These are phyloP conservation scores for Thraustotheca clavata DNA, from an alignment of 352 stramenopile species.

Conservation along the genomic window DNA sequence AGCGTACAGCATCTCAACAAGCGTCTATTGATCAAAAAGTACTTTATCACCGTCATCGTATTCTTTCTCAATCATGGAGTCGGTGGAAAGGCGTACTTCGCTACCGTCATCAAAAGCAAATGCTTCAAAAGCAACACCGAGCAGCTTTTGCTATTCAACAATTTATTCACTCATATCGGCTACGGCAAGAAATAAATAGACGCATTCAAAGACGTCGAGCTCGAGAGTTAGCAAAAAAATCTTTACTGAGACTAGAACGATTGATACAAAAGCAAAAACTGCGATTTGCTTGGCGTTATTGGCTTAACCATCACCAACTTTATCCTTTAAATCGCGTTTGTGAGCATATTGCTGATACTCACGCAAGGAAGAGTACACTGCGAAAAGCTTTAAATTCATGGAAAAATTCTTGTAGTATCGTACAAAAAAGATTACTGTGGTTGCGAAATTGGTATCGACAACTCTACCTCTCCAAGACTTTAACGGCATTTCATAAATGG, in stretches of 20 bases:
- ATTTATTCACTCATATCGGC: background rate
- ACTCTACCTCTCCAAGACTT: too few relatives aligned
- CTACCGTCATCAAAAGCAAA: background rate
- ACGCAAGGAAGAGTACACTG: background rate
- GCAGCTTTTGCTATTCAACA: constrained; percentile 19
- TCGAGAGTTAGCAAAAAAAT: constrained; percentile 19
- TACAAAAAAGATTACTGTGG: too few relatives aligned
- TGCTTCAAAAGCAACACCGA: background rate
- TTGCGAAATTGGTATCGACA: too few relatives aligned
- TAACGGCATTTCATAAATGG: background rate
- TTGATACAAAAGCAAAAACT: background rate
- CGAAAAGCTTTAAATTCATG: background rate
- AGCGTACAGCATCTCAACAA: constrained; percentile 38
- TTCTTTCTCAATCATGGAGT: constrained; percentile 35
- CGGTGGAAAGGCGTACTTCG: constrained; percentile 44
- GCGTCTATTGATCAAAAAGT: constrained; percentile 54
- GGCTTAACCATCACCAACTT: background rate
- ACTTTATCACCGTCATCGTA: constrained; percentile 31
- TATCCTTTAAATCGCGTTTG: background rate
- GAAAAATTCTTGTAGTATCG: too few relatives aligned
- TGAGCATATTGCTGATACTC: background rate
- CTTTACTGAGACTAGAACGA: background rate
- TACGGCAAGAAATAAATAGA: background rate
- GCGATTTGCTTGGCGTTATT: constrained; percentile 19
- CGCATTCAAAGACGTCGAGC: background rate